Percentiles rank a stretch among this genome's conserved stretches.
phyloP scores from a whole-genome alignment of 257 asterid genomes.

The Nicotiana noctiflora region DNA sequence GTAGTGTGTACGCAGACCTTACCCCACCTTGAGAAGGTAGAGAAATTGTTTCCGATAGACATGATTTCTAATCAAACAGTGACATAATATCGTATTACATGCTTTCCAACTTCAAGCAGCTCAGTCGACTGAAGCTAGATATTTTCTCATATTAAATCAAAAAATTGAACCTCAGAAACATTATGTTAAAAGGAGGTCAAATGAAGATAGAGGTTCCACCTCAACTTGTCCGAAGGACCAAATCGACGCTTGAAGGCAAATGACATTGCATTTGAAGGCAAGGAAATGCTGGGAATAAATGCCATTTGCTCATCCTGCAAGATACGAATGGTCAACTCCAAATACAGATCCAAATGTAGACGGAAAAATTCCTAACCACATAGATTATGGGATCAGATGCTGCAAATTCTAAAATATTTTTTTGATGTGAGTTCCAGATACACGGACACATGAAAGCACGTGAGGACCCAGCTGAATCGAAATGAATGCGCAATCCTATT shows the following conservation, averaged over 20 bases:
- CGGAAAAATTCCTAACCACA: background rate
- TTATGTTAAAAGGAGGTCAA: background rate
- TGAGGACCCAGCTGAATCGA: background rate
- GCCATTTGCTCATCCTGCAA: conserved; percentile 85
- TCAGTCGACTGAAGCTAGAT: background rate
- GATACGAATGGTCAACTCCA: conserved; percentile 10
- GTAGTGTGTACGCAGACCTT: no score
- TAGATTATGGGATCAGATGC: background rate
- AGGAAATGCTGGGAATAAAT: conserved; percentile 64
- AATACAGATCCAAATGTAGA: conserved; percentile 6
- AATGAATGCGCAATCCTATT: background rate
- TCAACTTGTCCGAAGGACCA: conserved; percentile 80
- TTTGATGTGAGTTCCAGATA: background rate
- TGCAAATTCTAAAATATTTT: background rate
- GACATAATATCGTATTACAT: background rate
- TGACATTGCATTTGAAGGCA: conserved; percentile 76
- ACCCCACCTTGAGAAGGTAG: no score
- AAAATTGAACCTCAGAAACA: background rate
- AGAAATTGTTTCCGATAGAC: no score
- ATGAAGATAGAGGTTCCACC: conserved; percentile 34
- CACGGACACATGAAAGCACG: background rate
- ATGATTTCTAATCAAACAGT: background rate
- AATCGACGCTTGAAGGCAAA: conserved; percentile 80
- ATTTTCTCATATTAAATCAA: background rate
- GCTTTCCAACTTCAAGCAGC: background rate